These are phyloP conservation scores for Magnusiomyces suaveolens DNA, from an alignment of 1,139 yeast species.

Conservation along the genomic window DNA sequence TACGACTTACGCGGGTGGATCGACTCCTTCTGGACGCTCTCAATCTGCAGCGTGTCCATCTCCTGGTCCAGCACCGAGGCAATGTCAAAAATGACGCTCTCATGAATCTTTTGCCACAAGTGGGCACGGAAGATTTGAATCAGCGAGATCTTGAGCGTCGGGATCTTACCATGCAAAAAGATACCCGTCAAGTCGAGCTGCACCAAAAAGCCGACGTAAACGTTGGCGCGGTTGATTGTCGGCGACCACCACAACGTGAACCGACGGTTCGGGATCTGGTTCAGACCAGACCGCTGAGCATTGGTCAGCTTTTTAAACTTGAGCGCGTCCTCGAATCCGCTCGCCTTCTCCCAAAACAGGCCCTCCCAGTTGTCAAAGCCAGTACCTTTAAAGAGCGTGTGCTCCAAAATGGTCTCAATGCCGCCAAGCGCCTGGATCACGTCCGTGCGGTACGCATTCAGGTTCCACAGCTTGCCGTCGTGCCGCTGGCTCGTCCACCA, in stretches of 20 bases:
- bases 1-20: slow-evolving; percentile 96
- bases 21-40: slow-evolving; percentile 78
- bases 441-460: slow-evolving; percentile 87
- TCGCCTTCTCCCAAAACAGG: slow-evolving; percentile 92
- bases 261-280: slow-evolving; percentile 95
- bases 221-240: slow-evolving; percentile 94
- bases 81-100: slow-evolving; percentile 83
- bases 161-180: slow-evolving; percentile 94
- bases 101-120: slow-evolving; percentile 98
- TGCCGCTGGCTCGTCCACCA: slow-evolving; percentile 96
- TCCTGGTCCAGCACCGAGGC: slow-evolving; percentile 90
- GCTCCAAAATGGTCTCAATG: slow-evolving; percentile 90
- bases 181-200: slow-evolving; percentile 96
- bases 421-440: slow-evolving; percentile 97
- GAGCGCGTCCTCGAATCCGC: slow-evolving; percentile 94
- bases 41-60: slow-evolving; percentile 72
- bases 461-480: slow-evolving; percentile 93
- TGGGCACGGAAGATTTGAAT: slow-evolving; percentile 97
- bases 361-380: slow-evolving; percentile 99
- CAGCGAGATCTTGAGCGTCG: slow-evolving; percentile 87
- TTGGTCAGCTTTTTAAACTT: slow-evolving; percentile 90
- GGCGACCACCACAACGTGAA: slow-evolving; percentile 99
- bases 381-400: slow-evolving; percentile 89
- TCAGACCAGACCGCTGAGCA: slow-evolving; percentile 94
- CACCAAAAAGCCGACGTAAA: slow-evolving; percentile 93